Conservation (phyloP, 2,329 filamentous ascomycete genomes). For the Fusarium staphyleae region DNA sequence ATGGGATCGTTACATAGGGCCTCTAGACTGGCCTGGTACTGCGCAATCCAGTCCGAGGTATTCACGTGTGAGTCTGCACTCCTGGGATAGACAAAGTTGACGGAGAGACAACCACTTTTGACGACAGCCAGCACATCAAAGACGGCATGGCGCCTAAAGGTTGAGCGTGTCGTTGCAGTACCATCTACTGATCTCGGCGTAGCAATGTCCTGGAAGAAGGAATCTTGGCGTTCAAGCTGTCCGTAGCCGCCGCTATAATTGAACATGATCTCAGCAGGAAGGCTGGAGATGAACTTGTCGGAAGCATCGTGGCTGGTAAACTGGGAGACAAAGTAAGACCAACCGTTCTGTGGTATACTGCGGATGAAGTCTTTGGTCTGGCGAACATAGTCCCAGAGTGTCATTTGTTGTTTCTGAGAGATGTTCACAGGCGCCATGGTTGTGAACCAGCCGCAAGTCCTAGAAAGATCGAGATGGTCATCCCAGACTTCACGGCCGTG, state of each 20-base stretch:
- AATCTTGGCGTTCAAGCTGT: constrained; percentile 1
- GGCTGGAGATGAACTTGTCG: background rate
- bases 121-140: constrained; percentile 2
- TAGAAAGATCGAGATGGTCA: constrained; percentile 44
- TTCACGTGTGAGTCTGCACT: background rate
- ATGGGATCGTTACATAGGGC: background rate
- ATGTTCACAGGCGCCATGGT: background rate
- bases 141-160: constrained; percentile 3
- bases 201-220: background rate
- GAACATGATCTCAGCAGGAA: constrained; percentile 6
- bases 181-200: background rate
- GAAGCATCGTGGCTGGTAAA: background rate
- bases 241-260: background rate
- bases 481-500: constrained; percentile 51
- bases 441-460: constrained; percentile 55
- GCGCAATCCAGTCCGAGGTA: background rate
- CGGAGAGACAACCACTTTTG: background rate
- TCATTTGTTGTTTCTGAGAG: background rate
- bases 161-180: background rate
- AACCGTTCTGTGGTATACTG: background rate
- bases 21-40: constrained; percentile 1
- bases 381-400: background rate
- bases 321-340: constrained; percentile 2
- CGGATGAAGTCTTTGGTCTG: constrained; percentile 1
- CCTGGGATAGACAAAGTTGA: constrained; percentile 4